A percentile compares a stretch with the other conserved stretches of the same genome.
Conservation (phyloP, 352 stramenopile genomes). For the Pythium angustatum region DNA sequence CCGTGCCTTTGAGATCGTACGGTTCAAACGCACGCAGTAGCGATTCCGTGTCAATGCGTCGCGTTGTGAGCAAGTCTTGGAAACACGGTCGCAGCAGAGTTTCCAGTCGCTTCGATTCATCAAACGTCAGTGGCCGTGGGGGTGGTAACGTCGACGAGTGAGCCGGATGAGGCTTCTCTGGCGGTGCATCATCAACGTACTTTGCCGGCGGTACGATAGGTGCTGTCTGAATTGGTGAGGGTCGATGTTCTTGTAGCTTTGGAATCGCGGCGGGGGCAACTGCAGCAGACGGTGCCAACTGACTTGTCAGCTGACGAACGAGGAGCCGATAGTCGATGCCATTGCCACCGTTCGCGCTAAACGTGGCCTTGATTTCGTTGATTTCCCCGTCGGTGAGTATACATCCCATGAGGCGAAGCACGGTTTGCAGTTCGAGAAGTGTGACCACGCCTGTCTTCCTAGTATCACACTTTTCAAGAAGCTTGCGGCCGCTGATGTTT, state of each 20-base stretch:
- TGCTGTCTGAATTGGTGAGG: slow-evolving; percentile 17
- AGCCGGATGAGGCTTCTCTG: neutral
- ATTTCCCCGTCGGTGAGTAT: slow-evolving; percentile 49
- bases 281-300: slow-evolving; percentile 24
- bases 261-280: neutral
- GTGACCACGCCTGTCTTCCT: slow-evolving; percentile 54
- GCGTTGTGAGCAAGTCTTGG: slow-evolving; percentile 45
- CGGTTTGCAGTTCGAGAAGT: slow-evolving; percentile 70
- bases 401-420: slow-evolving; percentile 79
- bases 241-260: slow-evolving; percentile 22
- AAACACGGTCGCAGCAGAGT: slow-evolving; percentile 51
- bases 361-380: slow-evolving; percentile 47
- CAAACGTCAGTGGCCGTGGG: slow-evolving; percentile 27
- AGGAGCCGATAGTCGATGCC: slow-evolving; percentile 53
- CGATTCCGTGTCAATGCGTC: slow-evolving; percentile 32
- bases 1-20: slow-evolving; percentile 61
- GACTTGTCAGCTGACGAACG: slow-evolving; percentile 48
- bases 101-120: slow-evolving; percentile 51
- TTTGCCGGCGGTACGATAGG: neutral
- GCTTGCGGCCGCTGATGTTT: slow-evolving; percentile 71
- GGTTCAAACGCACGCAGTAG: slow-evolving; percentile 46
- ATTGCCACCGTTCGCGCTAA: slow-evolving; percentile 45
- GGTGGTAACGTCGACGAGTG: slow-evolving; percentile 5
- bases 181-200: neutral
- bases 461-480: slow-evolving; percentile 75